phyloP scores from a whole-genome alignment of 768 basidiomycete species.

The Lentinula aciculospora region DNA sequence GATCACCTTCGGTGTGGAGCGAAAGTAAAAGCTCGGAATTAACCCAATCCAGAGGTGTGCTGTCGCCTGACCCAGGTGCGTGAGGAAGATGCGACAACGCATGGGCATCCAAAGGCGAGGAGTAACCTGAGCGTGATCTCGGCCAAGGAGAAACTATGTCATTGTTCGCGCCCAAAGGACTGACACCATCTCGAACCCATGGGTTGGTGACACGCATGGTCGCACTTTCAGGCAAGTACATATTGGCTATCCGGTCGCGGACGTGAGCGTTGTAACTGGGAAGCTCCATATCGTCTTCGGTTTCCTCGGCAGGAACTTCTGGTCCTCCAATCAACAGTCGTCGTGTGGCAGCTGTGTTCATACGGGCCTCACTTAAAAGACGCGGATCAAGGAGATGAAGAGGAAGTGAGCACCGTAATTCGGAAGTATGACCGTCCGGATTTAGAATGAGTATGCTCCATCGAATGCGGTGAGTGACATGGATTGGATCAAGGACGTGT shows the following conservation, averaged over 20 bases:
- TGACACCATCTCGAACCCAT: slow-evolving; percentile 42
- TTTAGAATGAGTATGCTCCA: slow-evolving; percentile 81
- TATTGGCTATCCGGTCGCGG: slow-evolving; percentile 81
- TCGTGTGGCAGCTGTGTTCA: slow-evolving; percentile 68
- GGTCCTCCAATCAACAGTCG: slow-evolving; percentile 52
- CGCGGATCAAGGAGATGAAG: slow-evolving; percentile 74
- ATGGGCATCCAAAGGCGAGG: slow-evolving; percentile 34
- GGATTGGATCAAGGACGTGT: slow-evolving; percentile 71
- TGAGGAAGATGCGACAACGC: slow-evolving; percentile 38
- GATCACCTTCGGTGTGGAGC: slow-evolving; percentile 32
- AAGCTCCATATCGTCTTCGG: slow-evolving; percentile 66
- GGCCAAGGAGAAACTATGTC: slow-evolving; percentile 14
- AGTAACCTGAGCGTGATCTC: slow-evolving; percentile 25
- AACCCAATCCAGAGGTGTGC: slow-evolving; percentile 66
- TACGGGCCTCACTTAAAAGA: slow-evolving; percentile 70
- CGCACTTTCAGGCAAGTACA: slow-evolving; percentile 61
- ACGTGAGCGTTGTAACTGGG: slow-evolving; percentile 90
- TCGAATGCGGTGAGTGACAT: slow-evolving; percentile 71
- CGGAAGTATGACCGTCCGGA: slow-evolving; percentile 86
- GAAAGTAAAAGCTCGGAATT: slow-evolving; percentile 78
- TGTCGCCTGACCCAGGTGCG: slow-evolving; percentile 35
- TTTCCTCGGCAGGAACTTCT: slow-evolving; percentile 31
- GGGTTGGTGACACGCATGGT: slow-evolving; percentile 62
- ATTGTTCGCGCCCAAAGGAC: slow-evolving; percentile 22
- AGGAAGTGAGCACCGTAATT: slow-evolving; percentile 92